Percentiles rank a stretch among this genome's conserved stretches.
phyloP scores from a whole-genome alignment of 202 grass and related monocot species.

The Carex arenaria region DNA sequence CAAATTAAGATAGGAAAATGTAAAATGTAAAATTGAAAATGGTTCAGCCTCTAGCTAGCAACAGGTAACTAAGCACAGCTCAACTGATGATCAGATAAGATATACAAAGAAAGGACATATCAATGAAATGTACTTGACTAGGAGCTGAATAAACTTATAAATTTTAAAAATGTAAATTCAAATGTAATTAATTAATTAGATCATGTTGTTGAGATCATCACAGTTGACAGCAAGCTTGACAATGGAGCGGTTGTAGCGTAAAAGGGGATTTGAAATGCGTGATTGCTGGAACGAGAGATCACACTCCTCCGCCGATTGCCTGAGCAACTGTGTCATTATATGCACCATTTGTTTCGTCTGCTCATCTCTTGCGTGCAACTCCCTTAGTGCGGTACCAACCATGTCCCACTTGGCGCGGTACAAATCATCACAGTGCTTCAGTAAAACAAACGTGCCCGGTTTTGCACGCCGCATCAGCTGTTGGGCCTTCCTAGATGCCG shows the following conservation, averaged over 20 bases:
- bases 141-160: no score
- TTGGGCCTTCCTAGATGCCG: conserved; percentile 35
- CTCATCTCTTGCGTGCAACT: conserved; percentile 32
- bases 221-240: conserved; percentile 51
- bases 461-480: conserved; percentile 37
- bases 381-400: conserved; percentile 34
- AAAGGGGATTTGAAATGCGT: conserved; percentile 32
- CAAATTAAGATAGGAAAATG: no score
- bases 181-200: background rate
- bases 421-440: background rate
- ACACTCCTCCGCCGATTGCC: conserved; percentile 39
- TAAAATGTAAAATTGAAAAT: no score
- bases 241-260: conserved; percentile 31
- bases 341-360: conserved; percentile 34
- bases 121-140: no score
- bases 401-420: conserved; percentile 25
- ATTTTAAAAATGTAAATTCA: background rate
- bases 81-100: no score
- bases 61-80: no score
- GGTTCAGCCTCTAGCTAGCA: no score
- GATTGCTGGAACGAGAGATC: conserved; percentile 53
- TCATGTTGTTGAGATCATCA: conserved; percentile 42
- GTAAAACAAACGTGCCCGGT: background rate
- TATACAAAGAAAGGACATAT: no score
- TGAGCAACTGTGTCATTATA: conserved; percentile 27